Evolutionary conservation across 2,329 filamentous ascomycete species (phyloP).

Genomic region (Colletotrichum sublineola): DNA sequence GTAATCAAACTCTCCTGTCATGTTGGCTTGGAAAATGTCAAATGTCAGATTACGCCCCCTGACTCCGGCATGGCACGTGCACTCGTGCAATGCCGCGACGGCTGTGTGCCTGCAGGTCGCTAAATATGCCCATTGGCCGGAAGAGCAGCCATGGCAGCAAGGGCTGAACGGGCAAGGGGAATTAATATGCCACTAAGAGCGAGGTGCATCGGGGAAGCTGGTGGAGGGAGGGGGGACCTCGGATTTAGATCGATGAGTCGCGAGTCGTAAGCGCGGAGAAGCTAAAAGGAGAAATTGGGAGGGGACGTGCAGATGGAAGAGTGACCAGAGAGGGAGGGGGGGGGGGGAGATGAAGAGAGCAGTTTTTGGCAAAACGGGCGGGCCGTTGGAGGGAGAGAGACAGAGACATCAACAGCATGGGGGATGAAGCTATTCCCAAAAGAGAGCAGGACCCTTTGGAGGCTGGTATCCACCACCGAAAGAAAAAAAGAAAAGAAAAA

Average conservation of each 20-base stretch:
- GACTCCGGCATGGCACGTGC: conserved; percentile 37
- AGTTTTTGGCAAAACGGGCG: background rate
- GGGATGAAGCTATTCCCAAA: conserved; percentile 4
- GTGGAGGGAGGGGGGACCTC: background rate
- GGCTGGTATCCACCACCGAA: conserved; percentile 9
- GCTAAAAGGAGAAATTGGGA: background rate
- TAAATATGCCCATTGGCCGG: conserved; percentile 32
- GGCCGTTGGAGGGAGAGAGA: background rate
- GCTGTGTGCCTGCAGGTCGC: conserved; percentile 32
- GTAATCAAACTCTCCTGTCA: conserved; percentile 12
- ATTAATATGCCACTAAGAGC: background rate
- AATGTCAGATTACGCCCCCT: conserved; percentile 32
- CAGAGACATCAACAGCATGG: background rate
- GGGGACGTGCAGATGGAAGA: background rate
- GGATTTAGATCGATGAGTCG: background rate
- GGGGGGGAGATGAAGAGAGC: background rate
- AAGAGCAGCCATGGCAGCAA: background rate
- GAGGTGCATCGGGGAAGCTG: background rate
- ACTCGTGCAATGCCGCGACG: conserved; percentile 22
- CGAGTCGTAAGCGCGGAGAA: conserved; percentile 1
- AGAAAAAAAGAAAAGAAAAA: no score
- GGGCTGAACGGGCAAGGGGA: no score
- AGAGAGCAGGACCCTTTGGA: conserved; percentile 4
- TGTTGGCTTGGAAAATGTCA: conserved; percentile 7
- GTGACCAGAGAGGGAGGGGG: background rate